Evolutionary conservation across 2,329 filamentous ascomycete genomes (phyloP), one percentile per base, ranked within the genome.

Genomic region (Ilyonectria sp.): DNA sequence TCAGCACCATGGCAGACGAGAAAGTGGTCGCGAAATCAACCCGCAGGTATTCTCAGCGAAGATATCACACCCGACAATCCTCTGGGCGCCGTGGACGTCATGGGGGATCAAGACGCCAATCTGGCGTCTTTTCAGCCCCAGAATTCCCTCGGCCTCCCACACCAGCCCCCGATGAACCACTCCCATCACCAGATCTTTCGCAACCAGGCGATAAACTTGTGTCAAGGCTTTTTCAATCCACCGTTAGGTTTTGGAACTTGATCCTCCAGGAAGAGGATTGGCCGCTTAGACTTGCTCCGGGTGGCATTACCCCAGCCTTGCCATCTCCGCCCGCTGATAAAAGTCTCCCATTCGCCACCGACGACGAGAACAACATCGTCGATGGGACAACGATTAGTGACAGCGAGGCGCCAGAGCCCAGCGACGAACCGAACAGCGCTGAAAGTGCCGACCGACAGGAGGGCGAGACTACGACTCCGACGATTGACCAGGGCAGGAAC

Each of bases 241-340:
- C 53, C 3, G 46, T 26, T 10, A 35, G 21, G 9, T 63, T 53
- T 33, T 66, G 63, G 63, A 23, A 13, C 21, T 19, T 63, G 8
- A 49, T 43, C n/a, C 40, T 43, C 8, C 3, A n/a, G 5, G 15
- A 43, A n/a, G 3, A 6, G 15, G 5, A 15, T n/a, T 43, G 40
- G 40, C 40, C 40, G 7, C n/a, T 43, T n/a, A 17, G 40, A 43
- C 40, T 43, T 43, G 40, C 15, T 8, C 40, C 40, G 15, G 17
- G 40, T n/a, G 40, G 40, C n/a, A n/a, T 43, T n/a, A n/a, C n/a
- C 15, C n/a, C 40, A n/a, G 15, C 40, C 4, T n/a, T 43, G 8
- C 40, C 40, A 43, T 43, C 40, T n/a, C 40, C 40, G 6, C 40
- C 40, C 40, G 40, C 40, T 7, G 40, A 19, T 2, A 43, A 43